Base-by-base conservation (phyloP, 176 grass and related monocot species). In the Luzula sylvatica region DNA sequence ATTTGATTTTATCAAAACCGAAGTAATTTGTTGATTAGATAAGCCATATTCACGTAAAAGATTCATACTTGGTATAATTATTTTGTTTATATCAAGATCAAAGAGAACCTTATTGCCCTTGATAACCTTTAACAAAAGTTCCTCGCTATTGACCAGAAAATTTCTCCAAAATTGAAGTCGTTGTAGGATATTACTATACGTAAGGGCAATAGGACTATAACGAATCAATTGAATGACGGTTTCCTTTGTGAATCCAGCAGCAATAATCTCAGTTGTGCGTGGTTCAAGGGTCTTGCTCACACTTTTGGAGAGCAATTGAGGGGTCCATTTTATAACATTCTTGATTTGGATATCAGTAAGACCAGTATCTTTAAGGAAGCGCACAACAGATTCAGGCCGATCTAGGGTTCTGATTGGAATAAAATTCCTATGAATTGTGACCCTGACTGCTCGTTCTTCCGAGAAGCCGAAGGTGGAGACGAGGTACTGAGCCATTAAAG, bases 401-500 rank as follows among this genome's bases (percentile, higher is more conserved):
- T 42, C 66, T 4, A 41, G 30, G n/a, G 62, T 60, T 6, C 9
- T 58, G 54, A 77, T 38, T 7, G 20, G 63, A 48, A 20, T 57
- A 19, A 71, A 23, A 0, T 44, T 17, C 59, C 15, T 0, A 7
- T 50, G 15, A 16, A 26, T 16, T 8, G 53, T 26, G 0, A 32
- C 23, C 15, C 16, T 65, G 24, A 55, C 19, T 2, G 58, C 38
- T 29, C 74, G 65, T 11, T 59, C 35, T 1, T 2, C 59, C 28
- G 67, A 20, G 27, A 82, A 65, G 55, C 50, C 55, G 61, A 64
- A 83, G 41, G 54, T 16, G 55, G 54, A 20, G 54, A 67, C 18
- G 23, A 82, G 79, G 38, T 77, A 82, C 23, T 77, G 72, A 8
- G 68, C 72, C 20, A 71, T 7, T 24, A 56, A 66, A 5, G 58